Conservation (phyloP, 306 rosid species). For the Castanospermum australe region DNA sequence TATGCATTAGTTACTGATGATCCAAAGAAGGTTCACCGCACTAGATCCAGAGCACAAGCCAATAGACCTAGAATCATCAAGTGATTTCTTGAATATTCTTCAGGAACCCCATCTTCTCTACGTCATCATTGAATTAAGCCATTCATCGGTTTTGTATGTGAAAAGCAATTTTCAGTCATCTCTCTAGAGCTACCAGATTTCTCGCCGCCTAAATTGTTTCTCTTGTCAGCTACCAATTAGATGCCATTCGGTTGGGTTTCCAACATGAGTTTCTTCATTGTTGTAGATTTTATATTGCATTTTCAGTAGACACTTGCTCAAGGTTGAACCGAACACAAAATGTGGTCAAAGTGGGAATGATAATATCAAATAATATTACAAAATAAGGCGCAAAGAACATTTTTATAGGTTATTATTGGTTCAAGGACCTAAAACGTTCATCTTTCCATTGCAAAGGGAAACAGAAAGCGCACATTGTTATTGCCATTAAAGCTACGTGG, state of each 20-base stretch:
- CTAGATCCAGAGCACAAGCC: conserved; percentile 54
- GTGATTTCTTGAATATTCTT: conserved; percentile 36
- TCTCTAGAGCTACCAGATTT: neutral
- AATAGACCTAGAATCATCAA: conserved; percentile 76
- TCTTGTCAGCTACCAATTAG: neutral
- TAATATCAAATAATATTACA: no score
- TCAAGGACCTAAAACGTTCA: no score
- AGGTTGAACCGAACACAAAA: neutral
- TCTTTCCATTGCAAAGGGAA: no score
- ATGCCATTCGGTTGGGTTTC: neutral
- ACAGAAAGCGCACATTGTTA: neutral
- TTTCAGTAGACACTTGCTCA: neutral
- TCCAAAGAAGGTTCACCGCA: conserved; percentile 59
- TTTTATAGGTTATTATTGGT: no score
- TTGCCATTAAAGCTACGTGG: neutral
- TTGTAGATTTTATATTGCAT: neutral
- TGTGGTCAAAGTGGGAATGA: no score
- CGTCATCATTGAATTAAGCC: neutral
- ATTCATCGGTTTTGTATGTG: neutral
- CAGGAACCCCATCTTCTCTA: neutral
- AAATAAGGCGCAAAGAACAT: no score
- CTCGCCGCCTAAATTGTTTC: neutral
- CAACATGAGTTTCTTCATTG: neutral
- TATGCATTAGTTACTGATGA: conserved; percentile 71
- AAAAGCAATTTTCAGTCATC: neutral